Evolutionary conservation across 352 stramenopile species (phyloP).

Genomic region (Phytophthora citrophthora): DNA sequence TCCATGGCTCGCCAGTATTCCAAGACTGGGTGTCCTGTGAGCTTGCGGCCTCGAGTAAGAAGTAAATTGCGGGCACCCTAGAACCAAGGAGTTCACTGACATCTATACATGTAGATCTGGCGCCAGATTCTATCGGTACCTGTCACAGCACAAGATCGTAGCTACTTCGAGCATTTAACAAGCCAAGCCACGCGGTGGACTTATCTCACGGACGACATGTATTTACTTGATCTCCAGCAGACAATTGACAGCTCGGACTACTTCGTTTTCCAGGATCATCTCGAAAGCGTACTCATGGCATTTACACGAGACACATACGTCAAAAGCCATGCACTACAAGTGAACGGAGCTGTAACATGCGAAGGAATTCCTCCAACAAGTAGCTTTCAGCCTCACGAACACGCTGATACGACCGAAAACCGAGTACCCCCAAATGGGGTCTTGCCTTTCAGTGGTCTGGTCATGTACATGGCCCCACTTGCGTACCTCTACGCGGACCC

Average conservation of each 20-base stretch:
- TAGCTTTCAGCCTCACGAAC: slow-evolving; percentile 1
- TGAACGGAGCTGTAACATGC: slow-evolving; percentile 58
- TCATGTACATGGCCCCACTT: slow-evolving; percentile 77
- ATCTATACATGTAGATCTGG: slow-evolving; percentile 49
- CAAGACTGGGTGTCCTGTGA: slow-evolving; percentile 74
- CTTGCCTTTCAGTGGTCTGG: slow-evolving; percentile 72
- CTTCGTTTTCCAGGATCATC: slow-evolving; percentile 83
- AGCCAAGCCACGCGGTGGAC: slow-evolving; percentile 40
- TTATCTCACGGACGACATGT: slow-evolving; percentile 82
- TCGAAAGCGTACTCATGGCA: slow-evolving; percentile 73
- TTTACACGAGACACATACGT: slow-evolving; percentile 73
- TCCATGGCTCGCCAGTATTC: slow-evolving; percentile 80
- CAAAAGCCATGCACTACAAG: slow-evolving; percentile 42
- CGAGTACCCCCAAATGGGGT: slow-evolving; percentile 72
- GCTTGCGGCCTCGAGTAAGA: slow-evolving; percentile 54
- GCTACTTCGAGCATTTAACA: slow-evolving; percentile 60
- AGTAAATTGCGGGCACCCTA: too few species aligned
- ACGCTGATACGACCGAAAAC: slow-evolving; percentile 1
- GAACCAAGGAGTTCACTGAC: too few species aligned
- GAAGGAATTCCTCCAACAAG: background rate
- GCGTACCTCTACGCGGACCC: slow-evolving; percentile 74
- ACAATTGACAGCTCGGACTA: slow-evolving; percentile 79
- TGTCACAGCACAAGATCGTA: slow-evolving; percentile 38
- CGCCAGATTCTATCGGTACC: slow-evolving; percentile 52
- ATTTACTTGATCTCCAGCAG: slow-evolving; percentile 82